Base-by-base conservation (phyloP, 345 rosid species). In the Alliaria petiolata region DNA sequence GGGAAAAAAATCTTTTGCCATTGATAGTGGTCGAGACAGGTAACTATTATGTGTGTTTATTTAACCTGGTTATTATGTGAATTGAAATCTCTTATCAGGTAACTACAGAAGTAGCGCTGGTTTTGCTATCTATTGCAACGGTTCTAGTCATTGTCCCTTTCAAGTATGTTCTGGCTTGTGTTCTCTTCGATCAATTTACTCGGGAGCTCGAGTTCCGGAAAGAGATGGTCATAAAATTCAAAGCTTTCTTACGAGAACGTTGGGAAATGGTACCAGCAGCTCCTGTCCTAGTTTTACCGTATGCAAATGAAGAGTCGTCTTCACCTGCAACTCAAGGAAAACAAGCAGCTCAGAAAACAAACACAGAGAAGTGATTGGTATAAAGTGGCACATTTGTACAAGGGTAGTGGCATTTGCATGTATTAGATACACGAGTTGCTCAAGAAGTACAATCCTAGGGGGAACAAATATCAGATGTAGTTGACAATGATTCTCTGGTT, bases 241-340 rank as follows among this genome's bases (percentile, higher is more conserved):
- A 63, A 38, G 80, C 76, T 57, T 43, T 87, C 5, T 34, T 93
- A 59, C 86, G 78, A 81, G 97, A 93, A 64, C 95, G 97, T 9
- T 93, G 98, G 97, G 83, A 83, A 42, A 89, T 85, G 22, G 74
- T 93, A 69, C 97, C 96, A 50, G 97, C 97, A 2, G 82, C 96
- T 17, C 91, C 93, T 4, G 97, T 93, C 10, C 71, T 81, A 14
- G 98, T 91, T 11, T 81, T 91, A 75, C 98, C 97, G 4, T 82
- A 70, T 60, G 87, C 83, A 65, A 78, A 56, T 51, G 76, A 79
- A 6, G 89, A 80, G 20, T 63, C 47, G 31, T 78, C 87, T 8
- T 69, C 64, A 46, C 53, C 85, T 34, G 53, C 69, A 49, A 68
- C 62, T 15, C 78, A 82, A 79, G 81, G 78, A 38, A 72, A 44